These are phyloP conservation scores for Ceratocystis huliohia DNA, from an alignment of 2,329 filamentous ascomycete genomes.

Conservation along the genomic window DNA sequence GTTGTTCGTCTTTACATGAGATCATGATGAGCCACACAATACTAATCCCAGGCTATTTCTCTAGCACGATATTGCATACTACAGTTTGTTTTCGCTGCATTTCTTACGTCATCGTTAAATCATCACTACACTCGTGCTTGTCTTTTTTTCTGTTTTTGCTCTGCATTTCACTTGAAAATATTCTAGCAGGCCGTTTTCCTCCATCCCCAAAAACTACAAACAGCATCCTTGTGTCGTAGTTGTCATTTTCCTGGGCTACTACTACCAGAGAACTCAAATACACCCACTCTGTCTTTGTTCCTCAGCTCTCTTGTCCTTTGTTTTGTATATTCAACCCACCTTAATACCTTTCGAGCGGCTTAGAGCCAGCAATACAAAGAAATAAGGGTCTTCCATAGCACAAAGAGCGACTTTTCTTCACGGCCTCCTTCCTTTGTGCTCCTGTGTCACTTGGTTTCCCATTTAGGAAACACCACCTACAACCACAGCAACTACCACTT, in stretches of 20 bases:
- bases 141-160: background rate
- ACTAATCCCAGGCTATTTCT: too few species aligned
- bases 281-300: background rate
- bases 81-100: too few species aligned
- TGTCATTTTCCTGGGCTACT: background rate
- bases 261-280: background rate
- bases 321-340: background rate
- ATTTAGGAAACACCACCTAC: background rate
- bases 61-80: background rate
- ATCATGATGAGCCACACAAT: too few species aligned
- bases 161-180: too few species aligned
- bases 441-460: background rate
- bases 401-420: background rate
- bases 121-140: too few species aligned
- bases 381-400: background rate
- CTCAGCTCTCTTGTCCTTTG: background rate
- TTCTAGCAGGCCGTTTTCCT: background rate
- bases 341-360: background rate
- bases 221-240: background rate
- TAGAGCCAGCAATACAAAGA: background rate
- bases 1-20: background rate
- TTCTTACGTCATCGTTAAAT: background rate
- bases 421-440: background rate
- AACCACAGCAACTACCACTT: background rate
- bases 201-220: background rate